Base-by-base conservation (phyloP, 2,329 filamentous ascomycete species). In the Albophoma yamanashiensis region DNA sequence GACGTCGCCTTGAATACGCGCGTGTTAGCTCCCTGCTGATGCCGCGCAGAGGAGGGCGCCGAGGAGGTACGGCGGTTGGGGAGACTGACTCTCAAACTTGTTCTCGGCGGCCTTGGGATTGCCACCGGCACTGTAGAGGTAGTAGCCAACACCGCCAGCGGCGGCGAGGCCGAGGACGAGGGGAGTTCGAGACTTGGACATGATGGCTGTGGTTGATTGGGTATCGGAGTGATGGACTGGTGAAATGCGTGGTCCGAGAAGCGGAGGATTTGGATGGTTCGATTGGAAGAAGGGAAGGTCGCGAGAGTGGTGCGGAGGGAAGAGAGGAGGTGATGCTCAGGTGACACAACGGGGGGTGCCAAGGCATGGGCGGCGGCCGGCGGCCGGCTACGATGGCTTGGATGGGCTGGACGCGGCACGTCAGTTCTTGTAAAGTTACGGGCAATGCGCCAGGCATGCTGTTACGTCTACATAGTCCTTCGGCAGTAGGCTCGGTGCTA, bases 111-210 rank as follows among this genome's bases (percentile, higher is more conserved):
- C 85, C 75, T 89, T 90, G 58, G 91, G 82, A 73, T 86, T 83
- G 61, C 93, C 92, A 63, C 93, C 93, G 20, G 92, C 89, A 58
- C 77, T 81, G 81, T 96, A 99, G 64, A 97, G 83, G 79, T 97
- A 97, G 82, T 96, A 97, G 52, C 89, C 91, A 61, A 86, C 78
- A 64, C 86, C 88, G 67, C 83, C 84, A 39, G 82, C 87, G 65
- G 84, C 85, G 62, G 80, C 83, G 66, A 85, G 75, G 67, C 87
- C 88, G 67, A 88, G 70, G 67, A 78, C 69, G 65, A 79, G 66
- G 66, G 81, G 79, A 50, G 75, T 66, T 65, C 75, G 75, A 57
- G 79, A 79, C 62, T 70, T 73, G 64, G 78, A 78, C 79, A 81
- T 82, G 65, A 56, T 74, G 64, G 66, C 52, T 45, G 38, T 38